phyloP scores from a whole-genome alignment of 345 rosid species.

The Bruguiera parviflora region DNA sequence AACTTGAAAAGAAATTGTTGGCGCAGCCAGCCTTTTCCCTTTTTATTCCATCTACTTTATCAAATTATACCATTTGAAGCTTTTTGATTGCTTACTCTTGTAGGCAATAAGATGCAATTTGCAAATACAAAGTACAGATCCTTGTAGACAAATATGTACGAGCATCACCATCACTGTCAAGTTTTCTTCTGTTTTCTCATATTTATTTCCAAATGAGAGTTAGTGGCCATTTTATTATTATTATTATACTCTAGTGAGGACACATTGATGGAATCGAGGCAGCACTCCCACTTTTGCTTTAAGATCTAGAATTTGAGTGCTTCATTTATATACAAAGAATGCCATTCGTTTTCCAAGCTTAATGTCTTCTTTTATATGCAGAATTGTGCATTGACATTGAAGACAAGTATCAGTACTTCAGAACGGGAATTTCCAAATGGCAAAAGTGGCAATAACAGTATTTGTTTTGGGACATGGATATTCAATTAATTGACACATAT shows the following conservation, averaged over 20 bases:
- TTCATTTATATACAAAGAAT: too few relatives aligned
- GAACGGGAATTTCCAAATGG: too few relatives aligned
- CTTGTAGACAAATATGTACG: neutral
- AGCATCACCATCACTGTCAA: neutral
- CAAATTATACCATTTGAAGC: conserved; percentile 10
- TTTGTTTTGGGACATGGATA: neutral
- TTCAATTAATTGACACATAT: neutral
- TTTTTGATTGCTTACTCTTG: conserved; percentile 17
- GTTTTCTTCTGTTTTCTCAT: neutral
- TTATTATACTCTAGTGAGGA: neutral
- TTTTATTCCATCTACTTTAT: conserved; percentile 9
- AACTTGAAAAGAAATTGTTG: conserved; percentile 8
- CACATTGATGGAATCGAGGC: conserved; percentile 23
- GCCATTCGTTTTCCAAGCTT: too few relatives aligned
- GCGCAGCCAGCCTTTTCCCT: conserved; percentile 11
- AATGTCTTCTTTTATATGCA: too few relatives aligned
- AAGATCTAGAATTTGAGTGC: neutral
- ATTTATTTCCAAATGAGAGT: neutral
- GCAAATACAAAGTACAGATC: neutral
- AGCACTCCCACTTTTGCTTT: conserved; percentile 3
- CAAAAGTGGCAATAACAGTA: too few relatives aligned
- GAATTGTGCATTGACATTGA: too few relatives aligned
- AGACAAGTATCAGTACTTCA: too few relatives aligned
- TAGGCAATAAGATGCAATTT: conserved; percentile 1
- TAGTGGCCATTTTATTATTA: conserved; percentile 12